phyloP scores from a whole-genome alignment of 176 grass and related monocot genomes.

The Oryza officinalis region DNA sequence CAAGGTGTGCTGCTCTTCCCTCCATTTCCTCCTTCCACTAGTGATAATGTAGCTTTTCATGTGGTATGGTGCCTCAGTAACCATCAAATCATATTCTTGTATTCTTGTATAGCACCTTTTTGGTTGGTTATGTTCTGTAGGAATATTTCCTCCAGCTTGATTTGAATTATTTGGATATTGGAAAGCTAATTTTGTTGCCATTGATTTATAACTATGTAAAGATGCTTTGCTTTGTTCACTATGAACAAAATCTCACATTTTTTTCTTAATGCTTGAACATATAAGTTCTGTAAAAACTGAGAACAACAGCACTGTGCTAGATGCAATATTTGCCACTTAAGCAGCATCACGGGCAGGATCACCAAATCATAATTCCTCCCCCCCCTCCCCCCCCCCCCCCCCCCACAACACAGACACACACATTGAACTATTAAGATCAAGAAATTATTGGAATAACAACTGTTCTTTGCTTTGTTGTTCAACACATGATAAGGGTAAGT shows the following conservation, averaged over 20 bases:
- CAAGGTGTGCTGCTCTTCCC: slow-evolving; percentile 43
- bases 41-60: slow-evolving; percentile 5
- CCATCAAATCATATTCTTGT: slow-evolving; percentile 21
- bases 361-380: background rate
- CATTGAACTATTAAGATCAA: background rate
- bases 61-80: slow-evolving; percentile 4
- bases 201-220: slow-evolving; percentile 14
- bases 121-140: slow-evolving; percentile 18
- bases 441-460: background rate
- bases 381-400: too few relatives aligned
- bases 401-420: too few relatives aligned
- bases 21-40: background rate
- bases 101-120: slow-evolving; percentile 13
- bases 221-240: slow-evolving; percentile 21
- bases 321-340: background rate
- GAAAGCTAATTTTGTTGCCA: background rate
- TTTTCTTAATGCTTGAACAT: background rate
- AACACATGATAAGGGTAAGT: background rate
- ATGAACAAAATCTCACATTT: slow-evolving; percentile 14
- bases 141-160: background rate
- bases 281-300: background rate
- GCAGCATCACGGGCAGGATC: background rate
- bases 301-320: background rate
- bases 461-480: background rate
- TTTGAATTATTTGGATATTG: slow-evolving; percentile 9